Percentiles rank a stretch among this genome's conserved stretches.
phyloP scores from a whole-genome alignment of 2,329 filamentous ascomycete genomes.

The Colletotrichum orchidophilum region DNA sequence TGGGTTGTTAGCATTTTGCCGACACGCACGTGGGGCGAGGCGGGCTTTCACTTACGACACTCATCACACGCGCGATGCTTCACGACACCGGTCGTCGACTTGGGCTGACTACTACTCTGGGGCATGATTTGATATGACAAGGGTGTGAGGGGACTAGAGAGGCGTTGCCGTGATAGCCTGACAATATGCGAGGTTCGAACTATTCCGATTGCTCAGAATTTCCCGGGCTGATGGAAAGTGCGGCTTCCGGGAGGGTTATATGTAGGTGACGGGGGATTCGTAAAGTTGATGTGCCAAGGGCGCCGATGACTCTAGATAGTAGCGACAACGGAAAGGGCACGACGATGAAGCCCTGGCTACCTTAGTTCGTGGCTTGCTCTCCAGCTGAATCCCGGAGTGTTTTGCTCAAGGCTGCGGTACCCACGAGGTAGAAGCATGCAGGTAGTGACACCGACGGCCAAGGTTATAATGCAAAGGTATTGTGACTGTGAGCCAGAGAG shows the following conservation, averaged over 20 bases:
- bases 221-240: slow-evolving; percentile 12
- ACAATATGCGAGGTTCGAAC: slow-evolving; percentile 15
- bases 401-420: slow-evolving; percentile 8
- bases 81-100: slow-evolving; percentile 39
- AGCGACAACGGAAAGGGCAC: slow-evolving; percentile 7
- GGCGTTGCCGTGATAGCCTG: slow-evolving; percentile 16
- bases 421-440: slow-evolving; percentile 18
- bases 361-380: slow-evolving; percentile 21
- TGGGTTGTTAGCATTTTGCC: slow-evolving; percentile 21
- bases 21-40: background rate
- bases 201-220: slow-evolving; percentile 22
- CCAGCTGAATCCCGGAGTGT: slow-evolving; percentile 24
- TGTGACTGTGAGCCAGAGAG: background rate
- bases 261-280: slow-evolving; percentile 6
- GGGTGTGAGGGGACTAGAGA: background rate
- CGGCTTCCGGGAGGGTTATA: slow-evolving; percentile 19
- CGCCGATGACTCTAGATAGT: background rate
- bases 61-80: slow-evolving; percentile 74
- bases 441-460: slow-evolving; percentile 20
- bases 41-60: slow-evolving; percentile 63
- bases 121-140: slow-evolving; percentile 26
- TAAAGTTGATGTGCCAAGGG: background rate
- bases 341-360: slow-evolving; percentile 14
- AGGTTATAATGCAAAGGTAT: slow-evolving; percentile 1
- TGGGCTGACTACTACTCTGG: slow-evolving; percentile 27